These are phyloP conservation scores for Blastocrithidia nonstop DNA, from an alignment of 208 protist species.

Conservation along the genomic window DNA sequence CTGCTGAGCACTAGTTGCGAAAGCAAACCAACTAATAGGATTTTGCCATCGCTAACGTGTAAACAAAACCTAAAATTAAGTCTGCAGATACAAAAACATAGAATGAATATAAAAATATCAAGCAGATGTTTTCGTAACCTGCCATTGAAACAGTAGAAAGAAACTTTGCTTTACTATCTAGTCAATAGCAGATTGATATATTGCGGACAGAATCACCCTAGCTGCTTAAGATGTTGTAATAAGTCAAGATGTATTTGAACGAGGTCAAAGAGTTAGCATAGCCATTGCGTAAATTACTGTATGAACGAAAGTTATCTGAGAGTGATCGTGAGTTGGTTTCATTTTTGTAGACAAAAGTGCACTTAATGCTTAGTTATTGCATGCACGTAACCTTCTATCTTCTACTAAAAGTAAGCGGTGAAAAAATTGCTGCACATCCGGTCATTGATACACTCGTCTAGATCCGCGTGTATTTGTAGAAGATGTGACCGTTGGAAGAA, in stretches of 20 bases:
- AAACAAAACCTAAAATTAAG: slow-evolving; percentile 7
- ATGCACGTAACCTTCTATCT: slow-evolving; percentile 92
- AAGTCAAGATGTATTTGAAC: slow-evolving; percentile 66
- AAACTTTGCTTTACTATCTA: slow-evolving; percentile 73
- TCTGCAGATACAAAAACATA: slow-evolving; percentile 3
- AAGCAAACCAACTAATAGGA: slow-evolving; percentile 45
- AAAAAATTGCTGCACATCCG: slow-evolving; percentile 84
- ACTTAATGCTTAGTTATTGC: slow-evolving; percentile 92
- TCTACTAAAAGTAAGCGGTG: slow-evolving; percentile 83
- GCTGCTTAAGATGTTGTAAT: slow-evolving; percentile 79
- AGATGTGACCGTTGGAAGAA: slow-evolving; percentile 90
- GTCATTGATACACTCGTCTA: slow-evolving; percentile 89
- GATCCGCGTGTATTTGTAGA: slow-evolving; percentile 88
- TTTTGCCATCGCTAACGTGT: slow-evolving; percentile 65
- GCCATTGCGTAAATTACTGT: slow-evolving; percentile 71
- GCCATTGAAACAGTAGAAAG: slow-evolving; percentile 82
- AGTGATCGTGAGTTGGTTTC: slow-evolving; percentile 66
- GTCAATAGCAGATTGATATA: slow-evolving; percentile 68
- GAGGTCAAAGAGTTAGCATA: slow-evolving; percentile 78
- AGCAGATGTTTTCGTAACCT: slow-evolving; percentile 23
- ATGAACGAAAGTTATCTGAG: slow-evolving; percentile 51
- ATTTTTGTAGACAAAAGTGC: slow-evolving; percentile 83
- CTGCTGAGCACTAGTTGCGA: slow-evolving; percentile 38
- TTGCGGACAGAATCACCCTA: slow-evolving; percentile 84
- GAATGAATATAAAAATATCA: neutral